Evolutionary conservation across 768 basidiomycete species (phyloP).

Genomic region (Candolleomyces aberdarensis): DNA sequence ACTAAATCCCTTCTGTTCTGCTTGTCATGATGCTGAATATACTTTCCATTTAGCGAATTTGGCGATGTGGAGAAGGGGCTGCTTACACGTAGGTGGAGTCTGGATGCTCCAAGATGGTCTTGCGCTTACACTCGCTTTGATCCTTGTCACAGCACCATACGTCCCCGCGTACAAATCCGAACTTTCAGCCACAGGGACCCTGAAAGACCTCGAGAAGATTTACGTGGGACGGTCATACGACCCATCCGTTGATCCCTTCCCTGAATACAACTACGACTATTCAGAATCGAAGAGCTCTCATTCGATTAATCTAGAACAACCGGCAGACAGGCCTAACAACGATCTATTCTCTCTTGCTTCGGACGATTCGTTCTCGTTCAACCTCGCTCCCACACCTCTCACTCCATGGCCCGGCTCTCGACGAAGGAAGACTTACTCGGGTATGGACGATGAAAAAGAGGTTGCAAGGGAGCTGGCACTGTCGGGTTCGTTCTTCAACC

Average conservation of each 20-base stretch:
- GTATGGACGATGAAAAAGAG: neutral
- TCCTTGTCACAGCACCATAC: neutral
- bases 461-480: neutral
- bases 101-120: neutral
- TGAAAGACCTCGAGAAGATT: slow-evolving; percentile 4
- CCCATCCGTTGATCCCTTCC: slow-evolving; percentile 4
- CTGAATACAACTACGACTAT: slow-evolving; percentile 8
- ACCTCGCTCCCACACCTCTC: neutral
- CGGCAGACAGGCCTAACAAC: neutral
- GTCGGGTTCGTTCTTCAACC: neutral
- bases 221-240: slow-evolving; percentile 7
- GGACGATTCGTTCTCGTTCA: neutral
- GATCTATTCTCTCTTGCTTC: neutral
- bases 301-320: neutral
- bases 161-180: neutral
- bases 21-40: neutral
- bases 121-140: neutral
- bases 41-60: slow-evolving; percentile 2
- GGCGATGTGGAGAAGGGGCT: slow-evolving; percentile 1
- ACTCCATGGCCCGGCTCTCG: neutral
- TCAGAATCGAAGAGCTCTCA: neutral
- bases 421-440: neutral
- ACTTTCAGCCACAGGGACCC: neutral
- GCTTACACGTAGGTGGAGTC: neutral
- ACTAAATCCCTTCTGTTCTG: neutral